Percentiles rank a stretch among this genome's conserved stretches.
phyloP scores from a whole-genome alignment of 805 yeast species.

The Komagataella pastoris region DNA sequence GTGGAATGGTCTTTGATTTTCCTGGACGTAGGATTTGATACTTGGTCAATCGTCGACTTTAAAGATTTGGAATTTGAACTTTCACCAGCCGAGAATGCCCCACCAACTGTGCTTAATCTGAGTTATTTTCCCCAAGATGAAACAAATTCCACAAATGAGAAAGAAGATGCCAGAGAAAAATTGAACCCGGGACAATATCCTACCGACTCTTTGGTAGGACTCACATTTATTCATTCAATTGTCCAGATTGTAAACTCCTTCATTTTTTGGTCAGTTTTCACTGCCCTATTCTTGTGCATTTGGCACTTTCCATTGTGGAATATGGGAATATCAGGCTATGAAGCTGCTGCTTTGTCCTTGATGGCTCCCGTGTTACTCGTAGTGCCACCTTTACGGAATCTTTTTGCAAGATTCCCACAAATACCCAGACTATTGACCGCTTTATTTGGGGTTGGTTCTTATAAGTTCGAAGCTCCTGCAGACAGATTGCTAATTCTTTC shows the following conservation, averaged over 20 bases:
- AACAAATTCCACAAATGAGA: neutral
- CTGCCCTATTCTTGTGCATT: conserved; percentile 73
- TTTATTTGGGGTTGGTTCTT: conserved; percentile 65
- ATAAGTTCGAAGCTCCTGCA: conserved; percentile 54
- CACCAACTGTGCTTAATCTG: conserved; percentile 7
- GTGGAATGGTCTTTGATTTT: conserved; percentile 87
- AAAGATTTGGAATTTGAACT: conserved; percentile 38
- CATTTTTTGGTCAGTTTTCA: conserved; percentile 73
- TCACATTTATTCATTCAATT: conserved; percentile 22
- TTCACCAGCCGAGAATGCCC: conserved; percentile 8
- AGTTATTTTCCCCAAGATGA: neutral
- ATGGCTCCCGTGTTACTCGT: conserved; percentile 43
- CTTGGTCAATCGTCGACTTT: conserved; percentile 67
- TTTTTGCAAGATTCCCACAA: conserved; percentile 33
- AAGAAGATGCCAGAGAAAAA: neutral
- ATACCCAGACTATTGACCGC: conserved; percentile 41
- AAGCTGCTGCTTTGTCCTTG: conserved; percentile 48
- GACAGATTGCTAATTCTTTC: conserved; percentile 52
- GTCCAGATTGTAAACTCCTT: conserved; percentile 49
- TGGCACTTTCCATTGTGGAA: conserved; percentile 98
- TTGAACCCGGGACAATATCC: neutral
- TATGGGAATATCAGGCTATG: conserved; percentile 96
- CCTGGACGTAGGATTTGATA: conserved; percentile 75
- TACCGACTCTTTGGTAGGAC: neutral
- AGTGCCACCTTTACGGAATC: conserved; percentile 18